Evolutionary conservation across 2,329 filamentous ascomycete species (phyloP).

Genomic region (Talaromyces sp.): DNA sequence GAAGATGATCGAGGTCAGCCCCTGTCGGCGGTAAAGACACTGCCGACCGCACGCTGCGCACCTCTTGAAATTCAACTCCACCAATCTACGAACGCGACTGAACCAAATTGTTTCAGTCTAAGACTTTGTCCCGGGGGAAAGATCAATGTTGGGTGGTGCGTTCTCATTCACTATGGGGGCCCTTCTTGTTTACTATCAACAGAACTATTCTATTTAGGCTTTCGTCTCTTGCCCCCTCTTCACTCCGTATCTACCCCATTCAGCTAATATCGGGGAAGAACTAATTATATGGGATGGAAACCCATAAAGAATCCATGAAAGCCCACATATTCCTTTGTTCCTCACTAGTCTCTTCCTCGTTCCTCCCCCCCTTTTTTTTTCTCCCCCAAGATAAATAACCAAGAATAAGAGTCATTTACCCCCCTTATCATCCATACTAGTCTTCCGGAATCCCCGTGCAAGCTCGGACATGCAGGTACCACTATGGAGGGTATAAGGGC

Average conservation of each 20-base stretch:
- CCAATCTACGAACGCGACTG: background rate
- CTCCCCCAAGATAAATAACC: background rate
- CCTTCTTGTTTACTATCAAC: background rate
- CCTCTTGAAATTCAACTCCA: conserved; percentile 1
- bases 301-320: no score
- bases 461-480: conserved; percentile 16
- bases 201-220: no score
- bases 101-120: background rate
- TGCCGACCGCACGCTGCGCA: conserved; percentile 18
- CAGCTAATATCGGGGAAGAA: no score
- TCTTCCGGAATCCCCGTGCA: background rate
- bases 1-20: conserved; percentile 16
- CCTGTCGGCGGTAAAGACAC: conserved; percentile 29
- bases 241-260: no score
- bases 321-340: background rate
- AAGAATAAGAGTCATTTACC: background rate
- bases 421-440: no score
- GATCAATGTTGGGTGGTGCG: no score
- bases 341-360: background rate
- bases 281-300: no score
- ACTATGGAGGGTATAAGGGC: background rate
- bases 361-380: background rate
- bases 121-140: no score
- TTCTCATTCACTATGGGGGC: no score
- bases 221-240: no score